Evolutionary conservation across 2,329 filamentous ascomycete species (phyloP), one percentile per base, ranked within the genome.

Genomic region (Fusarium sp.): DNA sequence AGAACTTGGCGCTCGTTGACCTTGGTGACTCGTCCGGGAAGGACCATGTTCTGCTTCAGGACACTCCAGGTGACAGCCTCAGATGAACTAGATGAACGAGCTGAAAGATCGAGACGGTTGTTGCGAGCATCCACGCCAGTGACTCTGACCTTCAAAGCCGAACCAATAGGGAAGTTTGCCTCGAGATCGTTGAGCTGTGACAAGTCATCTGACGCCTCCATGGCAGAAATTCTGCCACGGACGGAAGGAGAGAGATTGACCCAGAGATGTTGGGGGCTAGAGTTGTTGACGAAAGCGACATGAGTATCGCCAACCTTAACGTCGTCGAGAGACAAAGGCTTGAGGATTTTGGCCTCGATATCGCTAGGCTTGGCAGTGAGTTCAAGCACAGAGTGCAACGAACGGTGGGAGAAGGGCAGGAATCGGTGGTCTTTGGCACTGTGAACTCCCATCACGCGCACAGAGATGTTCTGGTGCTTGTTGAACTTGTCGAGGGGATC

Each of bases 341-440:
- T 73, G 0, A 79, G 72, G 8, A 77, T 67, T 12, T 79, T 78
- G 20, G 76, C 77, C 54, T 89, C 84, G 40, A 90, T 78, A 61
- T 91, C 86, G 59, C 87, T 91, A 34, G 88, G 86, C 80, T 94
- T 97, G 6, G 91, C 88, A 6, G 94, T 96, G 53, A 98, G 86
- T 78, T 99, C 96, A 62, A 95, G 92, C 3, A 97, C 91, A 0
- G 91, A 90, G 78, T 94, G 94, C 57, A 89, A 89, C 47, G 89
- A 89, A 54, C 94, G 88, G 80, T 98, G 95, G 37, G 92, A 92
- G 74, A 99, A 92, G 4, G 96, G 94, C 41, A 99, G 84, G 82
- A 97, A 99, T 45, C 91, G 90, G 79, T 97, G 93, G 73, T 93
- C 97, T 70, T 91, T 90, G 50, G 94, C 92, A 80, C 97, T 94